Percentiles rank a stretch among this genome's conserved stretches.
phyloP scores from a whole-genome alignment of 768 basidiomycete species.

The Chalciporus pseudorubinellus region DNA sequence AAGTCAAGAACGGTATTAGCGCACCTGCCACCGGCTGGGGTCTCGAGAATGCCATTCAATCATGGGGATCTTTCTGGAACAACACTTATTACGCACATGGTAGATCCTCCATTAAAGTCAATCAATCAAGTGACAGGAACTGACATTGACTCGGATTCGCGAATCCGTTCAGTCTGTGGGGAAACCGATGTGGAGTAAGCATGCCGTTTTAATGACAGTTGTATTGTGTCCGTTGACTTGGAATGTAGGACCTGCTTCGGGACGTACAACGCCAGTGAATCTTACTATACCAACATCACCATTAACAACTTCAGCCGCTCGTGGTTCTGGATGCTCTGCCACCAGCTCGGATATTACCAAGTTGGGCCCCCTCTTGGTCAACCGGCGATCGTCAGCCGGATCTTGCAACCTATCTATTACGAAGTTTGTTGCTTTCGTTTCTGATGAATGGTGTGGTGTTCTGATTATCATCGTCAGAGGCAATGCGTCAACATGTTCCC shows the following conservation, averaged over 20 bases:
- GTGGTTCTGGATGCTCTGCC: constrained; percentile 76
- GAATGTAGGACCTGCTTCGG: constrained; percentile 40
- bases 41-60: constrained; percentile 52
- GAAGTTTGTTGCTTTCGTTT: constrained; percentile 19
- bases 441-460: not conserved
- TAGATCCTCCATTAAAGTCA: constrained; percentile 30
- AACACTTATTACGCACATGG: constrained; percentile 44
- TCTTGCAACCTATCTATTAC: constrained; percentile 29
- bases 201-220: constrained; percentile 18
- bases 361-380: constrained; percentile 37
- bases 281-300: constrained; percentile 52
- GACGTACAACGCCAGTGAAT: constrained; percentile 36
- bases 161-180: constrained; percentile 48
- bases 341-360: constrained; percentile 58
- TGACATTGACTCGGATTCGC: not conserved
- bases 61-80: constrained; percentile 63
- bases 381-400: constrained; percentile 35
- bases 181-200: constrained; percentile 42
- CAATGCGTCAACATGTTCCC: constrained; percentile 72
- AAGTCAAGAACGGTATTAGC: constrained; percentile 37
- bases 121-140: not conserved
- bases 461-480: constrained; percentile 38
- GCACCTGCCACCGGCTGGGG: constrained; percentile 58
- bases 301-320: constrained; percentile 58
- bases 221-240: constrained; percentile 27